A percentile compares a stretch with the other conserved stretches of the same genome.
These are phyloP conservation scores for Alternaria conjuncta DNA, from an alignment of 2,329 filamentous ascomycete species.

Conservation along the genomic window DNA sequence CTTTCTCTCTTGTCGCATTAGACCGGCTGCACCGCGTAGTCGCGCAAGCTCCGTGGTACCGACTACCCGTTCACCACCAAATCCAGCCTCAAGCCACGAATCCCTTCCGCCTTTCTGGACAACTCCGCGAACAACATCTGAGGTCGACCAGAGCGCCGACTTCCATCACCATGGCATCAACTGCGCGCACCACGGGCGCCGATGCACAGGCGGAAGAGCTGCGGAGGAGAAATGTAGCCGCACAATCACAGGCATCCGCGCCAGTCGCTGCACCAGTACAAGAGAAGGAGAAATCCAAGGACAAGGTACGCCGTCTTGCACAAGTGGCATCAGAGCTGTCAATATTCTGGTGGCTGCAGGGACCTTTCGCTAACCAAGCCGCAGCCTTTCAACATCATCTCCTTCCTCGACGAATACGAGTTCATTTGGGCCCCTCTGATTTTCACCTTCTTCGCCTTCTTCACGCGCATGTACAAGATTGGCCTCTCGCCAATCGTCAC, in stretches of 20 bases:
- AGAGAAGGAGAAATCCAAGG: constrained; percentile 55
- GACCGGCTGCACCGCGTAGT: constrained; percentile 4
- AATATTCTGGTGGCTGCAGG: constrained; percentile 1
- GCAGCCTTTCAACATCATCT: constrained; percentile 62
- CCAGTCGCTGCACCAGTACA: constrained; percentile 41
- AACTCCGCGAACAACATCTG: not conserved
- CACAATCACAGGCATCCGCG: constrained; percentile 27
- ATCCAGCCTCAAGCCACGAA: constrained; percentile 21
- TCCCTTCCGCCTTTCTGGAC: constrained; percentile 12
- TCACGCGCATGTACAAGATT: constrained; percentile 72
- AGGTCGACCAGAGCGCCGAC: not conserved
- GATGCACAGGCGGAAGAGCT: constrained; percentile 53
- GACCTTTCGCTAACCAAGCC: constrained; percentile 21
- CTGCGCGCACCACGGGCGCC: constrained; percentile 48
- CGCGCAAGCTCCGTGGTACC: constrained; percentile 16
- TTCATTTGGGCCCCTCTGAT: constrained; percentile 68
- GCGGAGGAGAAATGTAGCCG: constrained; percentile 54
- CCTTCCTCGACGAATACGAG: constrained; percentile 68
- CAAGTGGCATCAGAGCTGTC: constrained; percentile 5
- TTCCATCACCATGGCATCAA: constrained; percentile 34
- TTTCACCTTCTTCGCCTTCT: constrained; percentile 68
- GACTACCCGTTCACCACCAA: constrained; percentile 20
- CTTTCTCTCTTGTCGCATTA: constrained; percentile 1
- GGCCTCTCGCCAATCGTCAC: constrained; percentile 74
- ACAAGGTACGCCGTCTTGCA: constrained; percentile 49